Base-by-base conservation (phyloP, 148 eudicot species). In the Rhododendron kiyosumense region DNA sequence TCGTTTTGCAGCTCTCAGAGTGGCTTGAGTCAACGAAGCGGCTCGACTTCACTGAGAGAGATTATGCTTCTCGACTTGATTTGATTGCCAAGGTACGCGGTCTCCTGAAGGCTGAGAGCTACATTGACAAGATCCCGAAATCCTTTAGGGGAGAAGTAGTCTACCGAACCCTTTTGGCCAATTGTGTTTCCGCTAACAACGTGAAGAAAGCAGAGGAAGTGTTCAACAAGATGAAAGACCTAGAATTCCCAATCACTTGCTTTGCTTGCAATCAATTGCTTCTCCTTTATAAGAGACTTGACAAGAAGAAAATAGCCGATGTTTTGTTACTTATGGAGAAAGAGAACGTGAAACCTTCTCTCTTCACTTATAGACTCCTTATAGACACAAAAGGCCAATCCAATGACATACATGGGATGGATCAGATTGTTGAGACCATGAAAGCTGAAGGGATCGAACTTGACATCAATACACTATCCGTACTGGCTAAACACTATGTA, bases 371-470 rank as follows among this genome's bases (percentile, higher is more conserved):
- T 90, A 89, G 84, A 85, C 13, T 95, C 52, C 90, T 97, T 86
- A 92, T 97, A 52, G 96, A 95, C 84, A 88, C 91, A 84, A 97
- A 97, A 89, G 98, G 99, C 45, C 91, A 85, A 69, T 83, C 90
- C 0, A 91, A 92, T 82, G 99, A 97, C 85, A 90, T 94, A 1
- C n/a, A 79, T n/a, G 98, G 98, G 48, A 93, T 97, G 98, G 98
- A 97, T 63, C 90, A 94, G 91, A 84, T 97, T 85, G 86, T 94
- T 48, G 99, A 93, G 87, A 89, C 96, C 17, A 95, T 97, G 98
- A 93, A 94, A 89, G 94, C 94, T 51, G 94, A 95, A 81, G 98
- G 93, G 18, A 9, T 94, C 3, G 90, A 90, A 79, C 96, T 92
- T 0, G 87, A 88, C 83, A 3, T 80, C 17, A 32, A 51, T 20